A percentile compares a stretch with the other conserved stretches of the same genome.
Evolutionary conservation across 2,329 filamentous ascomycete genomes (phyloP).

Genomic region (Aureobasidium mangrovei): DNA sequence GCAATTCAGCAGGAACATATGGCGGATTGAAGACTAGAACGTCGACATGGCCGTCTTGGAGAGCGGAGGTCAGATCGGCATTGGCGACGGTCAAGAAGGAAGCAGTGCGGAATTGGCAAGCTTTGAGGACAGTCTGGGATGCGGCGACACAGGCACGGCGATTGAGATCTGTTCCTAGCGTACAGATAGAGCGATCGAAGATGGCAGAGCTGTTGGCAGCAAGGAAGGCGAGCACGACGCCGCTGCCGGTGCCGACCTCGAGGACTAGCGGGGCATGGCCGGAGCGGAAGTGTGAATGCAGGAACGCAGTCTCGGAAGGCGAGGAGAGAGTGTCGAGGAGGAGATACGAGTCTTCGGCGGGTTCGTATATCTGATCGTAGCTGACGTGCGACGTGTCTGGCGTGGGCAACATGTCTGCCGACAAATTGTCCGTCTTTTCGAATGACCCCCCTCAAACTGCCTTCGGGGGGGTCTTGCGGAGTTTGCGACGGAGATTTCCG

Average conservation of each 20-base stretch:
- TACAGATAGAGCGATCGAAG: conserved; percentile 63
- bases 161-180: conserved; percentile 78
- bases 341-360: conserved; percentile 90
- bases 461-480: conserved; percentile 5
- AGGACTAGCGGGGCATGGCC: conserved; percentile 51
- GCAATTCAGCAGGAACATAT: conserved; percentile 59
- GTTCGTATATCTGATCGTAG: conserved; percentile 85
- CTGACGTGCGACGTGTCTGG: conserved; percentile 87
- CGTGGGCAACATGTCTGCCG: conserved; percentile 70
- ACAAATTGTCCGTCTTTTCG: background rate
- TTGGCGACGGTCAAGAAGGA: conserved; percentile 59
- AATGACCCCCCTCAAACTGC: background rate
- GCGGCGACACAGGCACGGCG: conserved; percentile 73
- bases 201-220: conserved; percentile 64
- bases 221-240: conserved; percentile 84
- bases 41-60: conserved; percentile 57
- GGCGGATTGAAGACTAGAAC: conserved; percentile 94
- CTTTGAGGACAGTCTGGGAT: conserved; percentile 49
- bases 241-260: conserved; percentile 85
- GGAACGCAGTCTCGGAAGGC: conserved; percentile 56
- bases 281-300: conserved; percentile 51
- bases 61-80: conserved; percentile 58
- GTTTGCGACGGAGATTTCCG: background rate
- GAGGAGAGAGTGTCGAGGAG: conserved; percentile 85
- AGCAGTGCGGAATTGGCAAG: background rate